A percentile compares a stretch with the other conserved stretches of the same genome.
phyloP scores from a whole-genome alignment of 176 grass and related monocot species.

The Rhynchospora tenuis region DNA sequence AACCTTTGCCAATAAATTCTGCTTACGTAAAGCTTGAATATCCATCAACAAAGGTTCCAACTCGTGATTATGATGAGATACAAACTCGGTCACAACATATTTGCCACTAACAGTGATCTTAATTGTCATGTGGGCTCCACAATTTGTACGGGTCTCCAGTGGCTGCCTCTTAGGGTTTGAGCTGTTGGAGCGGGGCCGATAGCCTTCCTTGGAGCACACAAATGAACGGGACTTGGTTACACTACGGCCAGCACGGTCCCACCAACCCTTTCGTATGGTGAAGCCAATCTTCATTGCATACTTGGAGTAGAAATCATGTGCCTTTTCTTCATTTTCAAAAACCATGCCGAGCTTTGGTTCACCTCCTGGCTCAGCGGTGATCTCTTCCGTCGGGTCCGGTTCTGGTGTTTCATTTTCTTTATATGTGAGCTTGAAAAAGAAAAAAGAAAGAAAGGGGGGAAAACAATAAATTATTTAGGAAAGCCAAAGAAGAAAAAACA shows the following conservation, averaged over 20 bases:
- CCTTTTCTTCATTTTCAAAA: slow-evolving; percentile 71
- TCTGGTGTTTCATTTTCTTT: slow-evolving; percentile 54
- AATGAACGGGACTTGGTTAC: slow-evolving; percentile 49
- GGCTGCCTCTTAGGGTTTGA: slow-evolving; percentile 58
- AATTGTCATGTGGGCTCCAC: slow-evolving; percentile 72
- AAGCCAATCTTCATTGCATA: slow-evolving; percentile 67
- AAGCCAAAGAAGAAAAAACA: background rate
- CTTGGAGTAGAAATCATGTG: slow-evolving; percentile 67
- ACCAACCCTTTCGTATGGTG: slow-evolving; percentile 72
- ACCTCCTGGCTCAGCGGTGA: slow-evolving; percentile 44
- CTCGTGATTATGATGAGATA: slow-evolving; percentile 78
- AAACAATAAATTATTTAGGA: slow-evolving; percentile 4
- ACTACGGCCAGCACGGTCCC: slow-evolving; percentile 60
- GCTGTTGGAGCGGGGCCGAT: slow-evolving; percentile 40
- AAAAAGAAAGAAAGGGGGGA: background rate
- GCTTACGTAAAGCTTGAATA: slow-evolving; percentile 67
- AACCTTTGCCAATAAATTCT: slow-evolving; percentile 66
- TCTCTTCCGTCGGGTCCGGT: slow-evolving; percentile 48
- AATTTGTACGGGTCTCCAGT: slow-evolving; percentile 70
- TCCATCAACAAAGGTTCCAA: slow-evolving; percentile 52
- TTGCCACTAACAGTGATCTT: slow-evolving; percentile 59
- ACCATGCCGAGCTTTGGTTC: slow-evolving; percentile 72
- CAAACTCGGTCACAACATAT: slow-evolving; percentile 66
- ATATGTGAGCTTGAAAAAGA: slow-evolving; percentile 28
- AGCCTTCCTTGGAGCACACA: slow-evolving; percentile 86